Evolutionary conservation across 805 yeast genomes (phyloP).

Genomic region (Wickerhamiella shivajii): DNA sequence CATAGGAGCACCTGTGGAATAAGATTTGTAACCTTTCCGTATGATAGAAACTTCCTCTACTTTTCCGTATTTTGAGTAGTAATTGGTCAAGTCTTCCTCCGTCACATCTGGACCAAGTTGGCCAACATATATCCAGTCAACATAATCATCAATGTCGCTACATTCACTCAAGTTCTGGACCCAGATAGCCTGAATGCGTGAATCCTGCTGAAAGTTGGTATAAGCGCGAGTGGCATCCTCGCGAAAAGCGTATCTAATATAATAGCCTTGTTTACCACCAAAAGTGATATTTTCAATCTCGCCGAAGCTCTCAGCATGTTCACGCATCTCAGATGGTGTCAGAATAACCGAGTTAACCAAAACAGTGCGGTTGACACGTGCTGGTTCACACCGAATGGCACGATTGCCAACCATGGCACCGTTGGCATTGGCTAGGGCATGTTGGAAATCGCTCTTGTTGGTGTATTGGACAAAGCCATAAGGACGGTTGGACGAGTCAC

Average conservation of each 20-base stretch:
- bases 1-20: slow-evolving; percentile 28
- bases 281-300: slow-evolving; percentile 52
- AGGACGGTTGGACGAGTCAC: slow-evolving; percentile 73
- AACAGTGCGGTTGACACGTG: slow-evolving; percentile 79
- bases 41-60: slow-evolving; percentile 50
- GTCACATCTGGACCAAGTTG: slow-evolving; percentile 45
- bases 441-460: slow-evolving; percentile 50
- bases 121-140: slow-evolving; percentile 61
- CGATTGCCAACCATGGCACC: slow-evolving; percentile 58
- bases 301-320: slow-evolving; percentile 30
- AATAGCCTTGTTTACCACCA: slow-evolving; percentile 38
- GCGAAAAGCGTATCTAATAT: slow-evolving; percentile 60
- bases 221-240: slow-evolving; percentile 82
- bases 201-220: slow-evolving; percentile 26
- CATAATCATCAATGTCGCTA: slow-evolving; percentile 32
- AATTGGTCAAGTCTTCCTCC: slow-evolving; percentile 37
- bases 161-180: slow-evolving; percentile 8
- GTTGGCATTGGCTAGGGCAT: slow-evolving; percentile 56
- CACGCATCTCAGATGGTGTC: slow-evolving; percentile 10
- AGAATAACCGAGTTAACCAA: slow-evolving; percentile 31
- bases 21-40: slow-evolving; percentile 26
- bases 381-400: slow-evolving; percentile 73
- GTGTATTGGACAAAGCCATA: slow-evolving; percentile 86
- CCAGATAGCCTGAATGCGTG: slow-evolving; percentile 6
- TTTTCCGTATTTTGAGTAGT: slow-evolving; percentile 56